phyloP scores from a whole-genome alignment of 176 grass and related monocot genomes.

The Eragrostis nindensis region DNA sequence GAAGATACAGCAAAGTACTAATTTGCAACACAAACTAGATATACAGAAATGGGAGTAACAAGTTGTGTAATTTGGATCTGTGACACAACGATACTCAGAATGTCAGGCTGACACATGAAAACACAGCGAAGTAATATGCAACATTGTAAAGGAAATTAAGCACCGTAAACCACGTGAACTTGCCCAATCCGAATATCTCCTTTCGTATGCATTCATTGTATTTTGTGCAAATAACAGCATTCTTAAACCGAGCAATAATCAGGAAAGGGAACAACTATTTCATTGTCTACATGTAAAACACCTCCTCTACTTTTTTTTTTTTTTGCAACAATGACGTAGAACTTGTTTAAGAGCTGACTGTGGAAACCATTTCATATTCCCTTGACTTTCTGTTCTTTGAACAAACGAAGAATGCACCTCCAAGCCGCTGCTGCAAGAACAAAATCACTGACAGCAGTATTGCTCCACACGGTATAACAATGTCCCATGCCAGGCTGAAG shows the following conservation, averaged over 20 bases:
- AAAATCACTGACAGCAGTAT: constrained; percentile 51
- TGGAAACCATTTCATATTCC: constrained; percentile 67
- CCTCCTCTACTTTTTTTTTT: constrained; percentile 15
- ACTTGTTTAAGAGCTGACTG: constrained; percentile 43
- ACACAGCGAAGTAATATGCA: background rate
- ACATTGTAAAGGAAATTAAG: background rate
- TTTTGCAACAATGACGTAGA: constrained; percentile 22
- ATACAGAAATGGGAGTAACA: background rate
- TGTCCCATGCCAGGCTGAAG: constrained; percentile 71
- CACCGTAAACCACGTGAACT: background rate
- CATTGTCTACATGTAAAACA: constrained; percentile 18
- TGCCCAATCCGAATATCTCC: constrained; percentile 21
- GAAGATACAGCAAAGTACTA: too few species aligned
- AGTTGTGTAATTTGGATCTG: background rate
- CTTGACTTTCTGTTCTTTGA: constrained; percentile 40
- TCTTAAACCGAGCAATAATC: constrained; percentile 16
- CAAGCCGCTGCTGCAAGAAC: constrained; percentile 64
- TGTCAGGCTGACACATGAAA: background rate
- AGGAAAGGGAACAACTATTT: constrained; percentile 4
- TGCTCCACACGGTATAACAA: constrained; percentile 69
- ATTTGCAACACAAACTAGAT: too few species aligned
- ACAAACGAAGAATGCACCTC: constrained; percentile 69
- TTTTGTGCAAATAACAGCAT: constrained; percentile 8
- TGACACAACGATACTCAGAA: background rate
- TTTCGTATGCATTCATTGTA: constrained; percentile 31